phyloP scores from a whole-genome alignment of 2,329 filamentous ascomycete genomes.

The Cladorrhinum sp. region DNA sequence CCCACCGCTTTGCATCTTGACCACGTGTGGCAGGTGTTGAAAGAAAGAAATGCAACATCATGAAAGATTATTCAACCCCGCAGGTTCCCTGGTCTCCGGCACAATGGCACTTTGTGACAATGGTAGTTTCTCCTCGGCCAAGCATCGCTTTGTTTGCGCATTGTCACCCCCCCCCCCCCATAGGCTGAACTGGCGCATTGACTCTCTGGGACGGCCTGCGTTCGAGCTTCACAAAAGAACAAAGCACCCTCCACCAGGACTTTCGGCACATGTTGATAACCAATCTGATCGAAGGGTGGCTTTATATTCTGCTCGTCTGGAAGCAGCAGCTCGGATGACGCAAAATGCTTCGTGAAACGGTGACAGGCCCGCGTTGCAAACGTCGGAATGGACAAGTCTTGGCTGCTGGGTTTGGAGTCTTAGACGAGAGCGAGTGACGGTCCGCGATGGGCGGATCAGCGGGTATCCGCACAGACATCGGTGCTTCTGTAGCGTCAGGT shows the following conservation, averaged over 20 bases:
- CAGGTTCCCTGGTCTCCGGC: not conserved
- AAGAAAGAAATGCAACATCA: not conserved
- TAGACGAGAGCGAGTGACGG: not conserved
- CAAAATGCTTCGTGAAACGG: not conserved
- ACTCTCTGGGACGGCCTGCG: not conserved
- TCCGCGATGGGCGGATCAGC: not conserved
- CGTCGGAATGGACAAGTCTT: not conserved
- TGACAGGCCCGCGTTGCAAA: not conserved
- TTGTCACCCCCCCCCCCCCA: no score
- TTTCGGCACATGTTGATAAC: not conserved
- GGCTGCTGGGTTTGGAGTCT: not conserved
- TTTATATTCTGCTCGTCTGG: not conserved
- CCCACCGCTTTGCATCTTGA: not conserved
- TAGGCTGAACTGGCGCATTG: no score
- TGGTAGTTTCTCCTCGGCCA: not conserved
- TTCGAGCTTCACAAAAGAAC: no score
- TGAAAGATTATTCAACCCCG: not conserved
- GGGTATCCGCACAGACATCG: not conserved
- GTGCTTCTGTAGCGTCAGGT: conserved; percentile 1
- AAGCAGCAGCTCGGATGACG: not conserved
- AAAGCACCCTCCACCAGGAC: not conserved
- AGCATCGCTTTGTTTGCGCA: not conserved
- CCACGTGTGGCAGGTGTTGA: not conserved
- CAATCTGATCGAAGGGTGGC: not conserved
- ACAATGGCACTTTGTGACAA: not conserved